A percentile compares a stretch with the other conserved stretches of the same genome.
Conservation (phyloP, 768 basidiomycete species). For the Sarcomyxa edulis region DNA sequence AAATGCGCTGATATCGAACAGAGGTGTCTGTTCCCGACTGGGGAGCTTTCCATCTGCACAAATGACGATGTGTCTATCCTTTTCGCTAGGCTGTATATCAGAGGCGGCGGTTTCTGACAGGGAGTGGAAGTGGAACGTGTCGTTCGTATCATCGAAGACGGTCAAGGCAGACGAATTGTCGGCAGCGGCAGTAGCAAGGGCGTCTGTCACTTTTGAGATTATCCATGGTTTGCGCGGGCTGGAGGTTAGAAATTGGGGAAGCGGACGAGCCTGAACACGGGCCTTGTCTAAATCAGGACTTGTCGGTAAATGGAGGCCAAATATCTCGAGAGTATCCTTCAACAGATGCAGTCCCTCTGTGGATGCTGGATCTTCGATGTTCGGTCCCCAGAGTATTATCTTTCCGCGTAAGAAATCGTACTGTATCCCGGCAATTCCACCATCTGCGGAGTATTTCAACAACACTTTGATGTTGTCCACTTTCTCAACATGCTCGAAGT, state of each 20-base stretch:
- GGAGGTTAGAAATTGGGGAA: slow-evolving; percentile 59
- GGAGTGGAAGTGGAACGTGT: slow-evolving; percentile 62
- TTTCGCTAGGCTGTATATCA: slow-evolving; percentile 22
- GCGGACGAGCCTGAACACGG: slow-evolving; percentile 36
- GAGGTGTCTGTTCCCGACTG: slow-evolving; percentile 49
- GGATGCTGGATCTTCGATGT: slow-evolving; percentile 46
- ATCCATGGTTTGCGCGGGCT: slow-evolving; percentile 34
- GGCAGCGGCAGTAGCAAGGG: slow-evolving; percentile 25
- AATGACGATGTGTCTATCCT: slow-evolving; percentile 50
- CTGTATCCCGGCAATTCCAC: slow-evolving; percentile 25
- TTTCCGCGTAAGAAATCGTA: slow-evolving; percentile 38
- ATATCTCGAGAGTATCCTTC: slow-evolving; percentile 22
- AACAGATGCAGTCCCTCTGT: slow-evolving; percentile 23
- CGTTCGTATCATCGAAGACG: slow-evolving; percentile 58
- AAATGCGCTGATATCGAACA: slow-evolving; percentile 65
- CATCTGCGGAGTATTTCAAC: slow-evolving; percentile 21
- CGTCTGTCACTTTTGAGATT: slow-evolving; percentile 32
- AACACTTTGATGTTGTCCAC: slow-evolving; percentile 19
- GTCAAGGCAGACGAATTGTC: slow-evolving; percentile 21
- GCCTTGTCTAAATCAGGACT: slow-evolving; percentile 24
- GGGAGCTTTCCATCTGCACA: slow-evolving; percentile 46
- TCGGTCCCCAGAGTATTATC: slow-evolving; percentile 50
- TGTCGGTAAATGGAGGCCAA: slow-evolving; percentile 40
- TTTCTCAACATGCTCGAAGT: slow-evolving; percentile 21
- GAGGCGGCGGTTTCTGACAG: slow-evolving; percentile 21